Conservation (phyloP, 441 rosid genomes). For the Flueggea neowawraea region DNA sequence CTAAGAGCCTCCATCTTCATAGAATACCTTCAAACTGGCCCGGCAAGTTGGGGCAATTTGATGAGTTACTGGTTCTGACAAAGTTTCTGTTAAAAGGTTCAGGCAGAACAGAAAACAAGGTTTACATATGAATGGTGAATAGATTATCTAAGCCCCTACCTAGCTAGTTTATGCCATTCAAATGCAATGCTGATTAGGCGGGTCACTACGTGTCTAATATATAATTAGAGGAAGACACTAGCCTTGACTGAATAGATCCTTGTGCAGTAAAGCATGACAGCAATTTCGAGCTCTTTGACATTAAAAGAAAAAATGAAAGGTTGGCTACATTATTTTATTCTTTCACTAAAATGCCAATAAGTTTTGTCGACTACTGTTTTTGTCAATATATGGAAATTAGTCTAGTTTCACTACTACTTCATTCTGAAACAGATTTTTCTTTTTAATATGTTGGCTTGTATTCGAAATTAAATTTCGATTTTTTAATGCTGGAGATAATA, state of each 20-base stretch:
- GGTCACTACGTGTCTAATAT: conserved; percentile 11
- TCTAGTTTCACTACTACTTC: no score
- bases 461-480: no score
- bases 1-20: conserved; percentile 20
- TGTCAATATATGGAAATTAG: no score
- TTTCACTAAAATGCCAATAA: no score
- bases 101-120: conserved; percentile 4
- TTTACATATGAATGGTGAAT: conserved; percentile 1
- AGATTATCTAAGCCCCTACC: no score
- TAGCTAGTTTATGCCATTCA: not conserved
- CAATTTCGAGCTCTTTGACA: conserved; percentile 6
- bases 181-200: conserved; percentile 4
- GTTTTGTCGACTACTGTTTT: no score
- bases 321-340: not conserved
- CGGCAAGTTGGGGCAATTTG: conserved; percentile 3
- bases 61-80: not conserved
- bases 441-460: no score
- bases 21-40: not conserved
- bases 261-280: not conserved
- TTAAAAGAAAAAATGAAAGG: not conserved
- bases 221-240: conserved; percentile 3
- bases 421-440: no score
- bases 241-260: conserved; percentile 15
- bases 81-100: not conserved
- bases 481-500: no score